These are phyloP conservation scores for Magnaporthales sp. DNA, from an alignment of 2,329 filamentous ascomycete species.

Conservation along the genomic window DNA sequence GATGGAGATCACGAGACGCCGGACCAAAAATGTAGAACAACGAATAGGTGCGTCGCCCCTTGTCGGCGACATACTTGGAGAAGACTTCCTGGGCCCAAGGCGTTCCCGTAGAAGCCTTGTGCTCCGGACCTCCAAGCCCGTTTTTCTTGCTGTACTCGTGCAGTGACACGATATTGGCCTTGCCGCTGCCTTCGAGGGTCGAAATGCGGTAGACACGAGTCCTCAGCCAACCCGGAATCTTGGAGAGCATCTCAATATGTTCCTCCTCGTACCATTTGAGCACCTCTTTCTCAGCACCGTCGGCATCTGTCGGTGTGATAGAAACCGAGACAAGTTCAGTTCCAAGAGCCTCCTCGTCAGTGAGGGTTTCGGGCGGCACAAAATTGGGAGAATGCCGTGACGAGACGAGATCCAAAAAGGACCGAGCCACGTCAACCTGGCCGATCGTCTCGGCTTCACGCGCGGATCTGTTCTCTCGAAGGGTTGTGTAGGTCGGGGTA, in stretches of 20 bases:
- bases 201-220: constrained; percentile 63
- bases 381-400: constrained; percentile 48
- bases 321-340: constrained; percentile 55
- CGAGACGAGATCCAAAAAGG: constrained; percentile 60
- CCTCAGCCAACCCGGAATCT: constrained; percentile 71
- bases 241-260: constrained; percentile 61
- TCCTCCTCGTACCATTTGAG: constrained; percentile 69
- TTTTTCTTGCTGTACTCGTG: constrained; percentile 66
- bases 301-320: constrained; percentile 38
- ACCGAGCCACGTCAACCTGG: constrained; percentile 56
- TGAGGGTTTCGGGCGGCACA: constrained; percentile 47
- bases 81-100: constrained; percentile 52
- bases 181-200: constrained; percentile 44
- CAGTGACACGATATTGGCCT: constrained; percentile 53
- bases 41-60: constrained; percentile 53
- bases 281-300: constrained; percentile 40
- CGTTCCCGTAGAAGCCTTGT: constrained; percentile 54
- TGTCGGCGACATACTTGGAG: constrained; percentile 46
- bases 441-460: constrained; percentile 46
- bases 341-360: constrained; percentile 49
- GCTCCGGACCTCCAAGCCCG: constrained; percentile 55
- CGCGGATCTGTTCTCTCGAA: constrained; percentile 49
- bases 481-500: constrained; percentile 58
- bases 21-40: constrained; percentile 77
- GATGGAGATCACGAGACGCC: constrained; percentile 58